These are phyloP conservation scores for Chrysosporium queenslandicum DNA, from an alignment of 2,329 filamentous ascomycete species.

Conservation along the genomic window DNA sequence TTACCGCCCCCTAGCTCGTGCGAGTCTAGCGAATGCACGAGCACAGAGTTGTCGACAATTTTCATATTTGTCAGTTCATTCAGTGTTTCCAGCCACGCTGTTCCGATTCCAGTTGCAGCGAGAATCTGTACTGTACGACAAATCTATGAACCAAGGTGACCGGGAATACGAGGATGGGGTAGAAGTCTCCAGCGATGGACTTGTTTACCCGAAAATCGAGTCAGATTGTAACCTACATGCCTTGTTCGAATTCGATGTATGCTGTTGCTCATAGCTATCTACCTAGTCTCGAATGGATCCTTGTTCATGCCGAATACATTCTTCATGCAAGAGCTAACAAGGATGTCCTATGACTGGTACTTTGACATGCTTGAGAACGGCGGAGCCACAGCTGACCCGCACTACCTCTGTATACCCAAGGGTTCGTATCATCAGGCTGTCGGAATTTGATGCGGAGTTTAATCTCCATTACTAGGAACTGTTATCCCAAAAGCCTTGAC, in stretches of 20 bases:
- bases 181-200: background rate
- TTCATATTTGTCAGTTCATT: background rate
- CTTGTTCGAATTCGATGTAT: too few relatives aligned
- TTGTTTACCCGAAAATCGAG: background rate
- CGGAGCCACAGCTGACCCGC: constrained; percentile 7
- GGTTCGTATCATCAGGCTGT: too few relatives aligned
- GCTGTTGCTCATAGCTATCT: too few relatives aligned
- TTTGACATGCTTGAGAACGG: constrained; percentile 9
- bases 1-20: too few relatives aligned
- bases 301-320: constrained; percentile 18
- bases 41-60: background rate
- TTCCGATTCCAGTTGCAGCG: constrained; percentile 7
- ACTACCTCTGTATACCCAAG: constrained; percentile 15
- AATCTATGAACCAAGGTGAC: background rate
- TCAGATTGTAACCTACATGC: background rate
- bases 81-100: constrained; percentile 5
- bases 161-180: constrained; percentile 4
- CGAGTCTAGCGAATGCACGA: too few relatives aligned
- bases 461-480: too few relatives aligned
- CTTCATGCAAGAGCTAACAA: constrained; percentile 16
- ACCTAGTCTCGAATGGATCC: constrained; percentile 14
- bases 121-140: constrained; percentile 5
- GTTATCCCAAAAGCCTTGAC: too few relatives aligned
- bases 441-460: too few relatives aligned
- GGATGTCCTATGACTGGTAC: constrained; percentile 12